Conservation (phyloP, 768 basidiomycete species). For the Rhizopogon vesiculosus region DNA sequence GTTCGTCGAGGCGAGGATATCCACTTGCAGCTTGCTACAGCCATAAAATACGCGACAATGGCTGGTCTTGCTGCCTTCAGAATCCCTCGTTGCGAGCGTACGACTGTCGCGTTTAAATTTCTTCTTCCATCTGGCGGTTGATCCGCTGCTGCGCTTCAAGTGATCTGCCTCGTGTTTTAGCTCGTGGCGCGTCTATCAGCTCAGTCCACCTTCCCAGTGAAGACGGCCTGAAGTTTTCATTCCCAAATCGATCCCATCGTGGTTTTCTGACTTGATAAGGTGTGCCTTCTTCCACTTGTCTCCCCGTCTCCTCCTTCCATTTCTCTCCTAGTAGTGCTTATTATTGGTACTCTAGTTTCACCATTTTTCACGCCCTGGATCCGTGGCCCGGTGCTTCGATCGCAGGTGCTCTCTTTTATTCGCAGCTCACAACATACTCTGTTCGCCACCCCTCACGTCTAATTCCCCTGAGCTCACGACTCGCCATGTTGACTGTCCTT, state of each 20-base stretch:
- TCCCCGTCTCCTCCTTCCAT: background rate
- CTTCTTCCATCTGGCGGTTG: conserved; percentile 1
- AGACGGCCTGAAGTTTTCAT: background rate
- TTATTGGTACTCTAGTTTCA: background rate
- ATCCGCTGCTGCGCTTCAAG: background rate
- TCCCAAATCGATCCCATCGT: background rate
- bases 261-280: conserved; percentile 3
- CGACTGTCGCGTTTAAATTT: background rate
- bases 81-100: background rate
- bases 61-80: background rate
- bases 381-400: conserved; percentile 3
- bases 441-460: background rate
- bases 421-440: conserved; percentile 3
- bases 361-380: background rate
- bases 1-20: background rate
- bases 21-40: no score
- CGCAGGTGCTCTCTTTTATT: conserved; percentile 13
- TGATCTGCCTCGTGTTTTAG: conserved; percentile 7
- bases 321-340: background rate
- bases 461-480: conserved; percentile 1
- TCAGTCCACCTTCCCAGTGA: background rate
- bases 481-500: conserved; percentile 21
- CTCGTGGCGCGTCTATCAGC: background rate
- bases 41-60: background rate
- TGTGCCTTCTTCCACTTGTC: background rate